A percentile compares a stretch with the other conserved stretches of the same genome.
Evolutionary conservation across 2,329 filamentous ascomycete genomes (phyloP).

Genomic region (Lasiodiplodia sp.): DNA sequence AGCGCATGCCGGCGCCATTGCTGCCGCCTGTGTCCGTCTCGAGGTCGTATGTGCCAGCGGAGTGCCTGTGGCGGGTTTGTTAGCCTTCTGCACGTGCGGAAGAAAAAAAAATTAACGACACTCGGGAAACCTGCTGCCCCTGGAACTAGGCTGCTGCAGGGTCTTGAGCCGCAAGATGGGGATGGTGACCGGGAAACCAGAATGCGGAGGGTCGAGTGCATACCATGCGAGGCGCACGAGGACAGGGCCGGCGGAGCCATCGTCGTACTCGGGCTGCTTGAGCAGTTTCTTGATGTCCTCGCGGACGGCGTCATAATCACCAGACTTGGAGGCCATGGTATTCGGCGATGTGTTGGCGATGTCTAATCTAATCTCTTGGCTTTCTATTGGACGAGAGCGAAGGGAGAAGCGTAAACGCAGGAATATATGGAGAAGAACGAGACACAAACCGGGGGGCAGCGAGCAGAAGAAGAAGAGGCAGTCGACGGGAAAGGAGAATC

Average conservation of each 20-base stretch:
- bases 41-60: conserved; percentile 68
- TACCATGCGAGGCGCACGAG: conserved; percentile 70
- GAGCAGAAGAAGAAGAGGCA: background rate
- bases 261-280: conserved; percentile 69
- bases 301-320: conserved; percentile 56
- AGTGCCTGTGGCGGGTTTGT: conserved; percentile 57
- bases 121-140: conserved; percentile 14
- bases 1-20: conserved; percentile 72
- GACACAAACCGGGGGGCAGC: background rate
- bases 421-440: background rate
- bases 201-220: conserved; percentile 33
- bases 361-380: conserved; percentile 24
- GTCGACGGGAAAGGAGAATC: background rate
- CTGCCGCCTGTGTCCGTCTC: conserved; percentile 68
- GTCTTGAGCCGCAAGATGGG: conserved; percentile 6
- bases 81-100: background rate
- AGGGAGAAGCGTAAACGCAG: background rate
- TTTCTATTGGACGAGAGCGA: background rate
- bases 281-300: conserved; percentile 62
- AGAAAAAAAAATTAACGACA: background rate
- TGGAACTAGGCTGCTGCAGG: conserved; percentile 3
- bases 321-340: conserved; percentile 34
- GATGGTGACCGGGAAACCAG: background rate
- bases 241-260: conserved; percentile 69
- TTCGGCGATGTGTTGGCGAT: conserved; percentile 11